phyloP scores from a whole-genome alignment of 2,329 filamentous ascomycete genomes.

The Paradendryphiella salina region DNA sequence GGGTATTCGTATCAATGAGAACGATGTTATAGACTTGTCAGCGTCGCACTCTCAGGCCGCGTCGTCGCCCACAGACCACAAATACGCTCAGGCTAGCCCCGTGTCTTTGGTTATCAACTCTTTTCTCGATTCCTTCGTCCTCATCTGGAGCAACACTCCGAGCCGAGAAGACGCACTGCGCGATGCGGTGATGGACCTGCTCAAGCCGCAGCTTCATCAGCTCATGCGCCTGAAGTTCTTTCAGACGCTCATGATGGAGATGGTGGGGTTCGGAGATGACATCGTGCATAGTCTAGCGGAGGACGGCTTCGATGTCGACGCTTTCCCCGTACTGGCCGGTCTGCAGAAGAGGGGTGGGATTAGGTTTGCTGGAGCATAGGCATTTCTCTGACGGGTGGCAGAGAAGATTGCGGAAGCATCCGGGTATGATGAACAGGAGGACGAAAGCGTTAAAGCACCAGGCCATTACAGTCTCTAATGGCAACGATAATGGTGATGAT shows the following conservation, averaged over 20 bases:
- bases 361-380: not conserved
- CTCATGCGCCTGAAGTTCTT: slow-evolving; percentile 21
- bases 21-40: not conserved
- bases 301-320: slow-evolving; percentile 26
- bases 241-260: slow-evolving; percentile 17
- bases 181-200: slow-evolving; percentile 17
- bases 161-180: slow-evolving; percentile 21
- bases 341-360: not conserved
- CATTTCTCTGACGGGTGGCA: not conserved
- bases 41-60: not conserved
- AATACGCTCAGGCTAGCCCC: not conserved
- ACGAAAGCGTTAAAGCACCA: too few species aligned
- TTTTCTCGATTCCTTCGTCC: slow-evolving; percentile 27
- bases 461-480: too few species aligned
- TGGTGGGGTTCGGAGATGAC: slow-evolving; percentile 21
- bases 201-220: slow-evolving; percentile 21
- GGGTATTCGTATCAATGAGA: not conserved
- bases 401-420: too few species aligned
- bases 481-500: too few species aligned
- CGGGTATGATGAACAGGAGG: too few species aligned
- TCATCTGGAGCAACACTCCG: slow-evolving; percentile 30
- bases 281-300: slow-evolving; percentile 20
- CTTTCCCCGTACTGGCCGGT: slow-evolving; percentile 3
- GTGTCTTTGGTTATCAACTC: slow-evolving; percentile 4
- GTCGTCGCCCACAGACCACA: too few species aligned